These are phyloP conservation scores for Pythium brassicae DNA, from an alignment of 352 stramenopile species.

Conservation along the genomic window DNA sequence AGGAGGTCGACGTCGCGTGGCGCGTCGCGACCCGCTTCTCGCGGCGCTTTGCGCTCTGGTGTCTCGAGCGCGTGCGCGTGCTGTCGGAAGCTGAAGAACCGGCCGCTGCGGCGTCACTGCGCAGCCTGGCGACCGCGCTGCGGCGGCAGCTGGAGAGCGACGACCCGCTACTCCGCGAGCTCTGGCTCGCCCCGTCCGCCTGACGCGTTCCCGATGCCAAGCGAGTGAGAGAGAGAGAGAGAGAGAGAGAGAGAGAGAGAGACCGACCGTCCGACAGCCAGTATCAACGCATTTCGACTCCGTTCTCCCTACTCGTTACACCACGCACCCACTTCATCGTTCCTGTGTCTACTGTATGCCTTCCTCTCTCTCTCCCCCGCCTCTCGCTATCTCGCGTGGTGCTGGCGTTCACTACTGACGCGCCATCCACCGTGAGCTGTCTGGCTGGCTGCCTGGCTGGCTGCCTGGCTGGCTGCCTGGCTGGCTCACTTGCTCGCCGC, in stretches of 20 bases:
- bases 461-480: not conserved
- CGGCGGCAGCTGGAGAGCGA: not conserved
- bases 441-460: not conserved
- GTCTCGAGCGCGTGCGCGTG: conserved; percentile 17
- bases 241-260: too few relatives aligned
- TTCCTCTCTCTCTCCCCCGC: not conserved
- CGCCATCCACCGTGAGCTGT: too few relatives aligned
- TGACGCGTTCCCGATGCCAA: not conserved
- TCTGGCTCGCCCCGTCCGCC: conserved; percentile 1
- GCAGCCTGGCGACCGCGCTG: conserved; percentile 4
- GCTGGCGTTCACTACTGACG: too few relatives aligned
- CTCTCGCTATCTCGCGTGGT: too few relatives aligned
- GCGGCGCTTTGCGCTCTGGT: conserved; percentile 49
- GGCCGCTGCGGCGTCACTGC: not conserved
- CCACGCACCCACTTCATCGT: too few relatives aligned
- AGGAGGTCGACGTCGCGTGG: conserved; percentile 45
- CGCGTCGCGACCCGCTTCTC: conserved; percentile 32
- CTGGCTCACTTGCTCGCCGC: conserved; percentile 10
- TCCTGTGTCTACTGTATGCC: too few relatives aligned
- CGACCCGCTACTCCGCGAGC: conserved; percentile 16
- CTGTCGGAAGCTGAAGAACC: not conserved
- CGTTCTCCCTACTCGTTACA: too few relatives aligned
- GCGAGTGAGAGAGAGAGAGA: too few relatives aligned
- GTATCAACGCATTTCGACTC: not conserved
- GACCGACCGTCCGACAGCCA: too few relatives aligned